Evolutionary conservation across 2,329 filamentous ascomycete species (phyloP).

Genomic region (Alternaria brassicicola): DNA sequence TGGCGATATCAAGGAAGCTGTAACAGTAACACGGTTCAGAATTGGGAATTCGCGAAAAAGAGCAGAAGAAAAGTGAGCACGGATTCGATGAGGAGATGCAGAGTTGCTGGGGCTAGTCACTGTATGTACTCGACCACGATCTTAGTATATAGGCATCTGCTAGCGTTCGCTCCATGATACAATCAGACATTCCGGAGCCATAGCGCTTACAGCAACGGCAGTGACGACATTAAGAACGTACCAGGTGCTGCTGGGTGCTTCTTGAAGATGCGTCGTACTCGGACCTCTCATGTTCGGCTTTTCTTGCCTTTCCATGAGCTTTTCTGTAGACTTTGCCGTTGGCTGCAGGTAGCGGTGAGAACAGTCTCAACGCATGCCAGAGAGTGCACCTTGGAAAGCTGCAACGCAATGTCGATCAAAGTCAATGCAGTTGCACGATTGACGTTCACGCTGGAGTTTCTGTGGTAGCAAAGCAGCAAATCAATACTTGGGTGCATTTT

Average conservation of each 20-base stretch:
- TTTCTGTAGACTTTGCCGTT: background rate
- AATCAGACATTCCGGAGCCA: background rate
- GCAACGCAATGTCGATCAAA: background rate
- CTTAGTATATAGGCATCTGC: background rate
- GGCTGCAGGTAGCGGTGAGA: background rate
- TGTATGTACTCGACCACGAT: background rate
- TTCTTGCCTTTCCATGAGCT: background rate
- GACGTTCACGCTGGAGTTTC: background rate
- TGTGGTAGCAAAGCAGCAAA: background rate
- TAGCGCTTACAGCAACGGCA: background rate
- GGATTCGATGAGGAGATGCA: background rate
- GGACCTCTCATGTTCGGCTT: background rate
- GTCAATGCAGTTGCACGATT: background rate
- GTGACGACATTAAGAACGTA: background rate
- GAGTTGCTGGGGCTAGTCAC: background rate
- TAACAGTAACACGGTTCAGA: background rate
- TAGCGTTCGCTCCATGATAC: background rate
- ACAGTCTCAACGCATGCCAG: background rate
- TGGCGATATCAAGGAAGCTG: background rate
- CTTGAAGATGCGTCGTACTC: background rate
- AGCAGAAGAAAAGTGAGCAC: background rate
- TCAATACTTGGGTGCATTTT: background rate
- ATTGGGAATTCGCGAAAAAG: background rate
- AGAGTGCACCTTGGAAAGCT: background rate
- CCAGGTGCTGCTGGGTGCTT: background rate